Percentiles rank a stretch among this genome's conserved stretches.
Evolutionary conservation across 2,329 filamentous ascomycete species (phyloP).

Genomic region (Diplocarpon mali): DNA sequence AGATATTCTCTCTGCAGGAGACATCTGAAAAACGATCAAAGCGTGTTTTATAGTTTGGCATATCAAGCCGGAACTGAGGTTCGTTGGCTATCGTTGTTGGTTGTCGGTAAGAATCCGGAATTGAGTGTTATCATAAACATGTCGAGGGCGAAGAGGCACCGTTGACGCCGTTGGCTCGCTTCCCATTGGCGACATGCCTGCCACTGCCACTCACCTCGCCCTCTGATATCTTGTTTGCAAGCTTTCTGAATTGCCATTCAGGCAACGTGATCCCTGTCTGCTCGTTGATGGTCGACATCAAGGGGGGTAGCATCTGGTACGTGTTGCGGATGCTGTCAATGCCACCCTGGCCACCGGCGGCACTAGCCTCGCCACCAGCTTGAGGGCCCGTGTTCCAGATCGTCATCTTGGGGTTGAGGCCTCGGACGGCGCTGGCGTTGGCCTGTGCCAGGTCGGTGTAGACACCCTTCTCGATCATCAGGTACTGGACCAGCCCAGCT

Average conservation of each 20-base stretch:
- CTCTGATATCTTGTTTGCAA: constrained; percentile 29
- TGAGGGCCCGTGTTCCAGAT: constrained; percentile 72
- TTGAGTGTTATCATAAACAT: too few species aligned
- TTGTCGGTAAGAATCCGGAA: not conserved
- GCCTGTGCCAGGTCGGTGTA: constrained; percentile 69
- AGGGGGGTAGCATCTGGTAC: constrained; percentile 73
- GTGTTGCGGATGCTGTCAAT: constrained; percentile 63
- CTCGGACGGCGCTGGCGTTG: constrained; percentile 64
- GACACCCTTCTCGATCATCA: constrained; percentile 78
- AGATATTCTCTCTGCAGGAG: too few species aligned
- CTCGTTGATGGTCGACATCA: constrained; percentile 77
- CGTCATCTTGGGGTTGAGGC: constrained; percentile 79
- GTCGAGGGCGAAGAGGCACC: too few species aligned
- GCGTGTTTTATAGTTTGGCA: too few species aligned
- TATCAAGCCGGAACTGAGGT: not conserved
- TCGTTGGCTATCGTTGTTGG: not conserved
- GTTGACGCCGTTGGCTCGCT: constrained; percentile 4
- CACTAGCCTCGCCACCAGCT: constrained; percentile 26
- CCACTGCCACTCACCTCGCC: constrained; percentile 15
- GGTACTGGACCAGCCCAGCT: constrained; percentile 66
- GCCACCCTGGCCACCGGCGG: constrained; percentile 34
- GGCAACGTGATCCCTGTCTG: constrained; percentile 78
- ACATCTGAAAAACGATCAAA: too few species aligned
- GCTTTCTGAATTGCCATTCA: constrained; percentile 57
- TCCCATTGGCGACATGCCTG: too few species aligned